Evolutionary conservation across 495 filamentous ascomycete species (phyloP).

Genomic region (Penicillium simplicissimum): DNA sequence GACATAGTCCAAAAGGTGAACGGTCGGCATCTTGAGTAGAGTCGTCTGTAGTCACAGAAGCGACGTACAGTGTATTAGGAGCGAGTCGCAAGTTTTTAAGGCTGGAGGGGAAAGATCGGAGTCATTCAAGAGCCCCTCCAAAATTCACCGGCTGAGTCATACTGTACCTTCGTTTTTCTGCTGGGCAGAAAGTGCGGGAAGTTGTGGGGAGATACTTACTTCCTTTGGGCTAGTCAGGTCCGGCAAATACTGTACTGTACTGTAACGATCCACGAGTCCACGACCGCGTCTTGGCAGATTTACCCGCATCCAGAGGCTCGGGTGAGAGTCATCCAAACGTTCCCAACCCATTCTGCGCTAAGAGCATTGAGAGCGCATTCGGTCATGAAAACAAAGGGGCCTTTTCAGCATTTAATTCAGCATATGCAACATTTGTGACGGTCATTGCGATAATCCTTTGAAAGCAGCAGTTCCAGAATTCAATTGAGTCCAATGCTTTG

Average conservation of each 20-base stretch:
- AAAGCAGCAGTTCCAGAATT: neutral
- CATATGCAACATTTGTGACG: neutral
- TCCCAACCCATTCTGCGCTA: neutral
- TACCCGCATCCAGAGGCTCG: neutral
- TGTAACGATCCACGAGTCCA: neutral
- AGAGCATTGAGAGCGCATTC: neutral
- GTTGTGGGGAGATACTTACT: neutral
- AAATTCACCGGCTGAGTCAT: constrained; percentile 35
- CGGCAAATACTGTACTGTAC: too few relatives aligned
- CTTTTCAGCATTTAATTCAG: neutral
- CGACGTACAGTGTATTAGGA: constrained; percentile 6
- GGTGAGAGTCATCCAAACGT: neutral
- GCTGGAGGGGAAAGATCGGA: constrained; percentile 2
- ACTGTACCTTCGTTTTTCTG: constrained; percentile 27
- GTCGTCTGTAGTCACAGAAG: neutral
- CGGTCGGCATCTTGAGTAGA: constrained; percentile 67
- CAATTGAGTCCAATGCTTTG: neutral
- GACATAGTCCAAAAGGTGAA: constrained; percentile 86
- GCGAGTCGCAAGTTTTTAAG: neutral
- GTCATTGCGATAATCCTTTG: too few relatives aligned
- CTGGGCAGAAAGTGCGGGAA: constrained; percentile 27
- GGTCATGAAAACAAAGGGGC: neutral
- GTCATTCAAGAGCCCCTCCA: constrained; percentile 24
- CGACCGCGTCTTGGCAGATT: neutral
- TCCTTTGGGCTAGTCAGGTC: neutral